phyloP scores from a whole-genome alignment of 2,329 filamentous ascomycete species.

The Xylaria multiplex region DNA sequence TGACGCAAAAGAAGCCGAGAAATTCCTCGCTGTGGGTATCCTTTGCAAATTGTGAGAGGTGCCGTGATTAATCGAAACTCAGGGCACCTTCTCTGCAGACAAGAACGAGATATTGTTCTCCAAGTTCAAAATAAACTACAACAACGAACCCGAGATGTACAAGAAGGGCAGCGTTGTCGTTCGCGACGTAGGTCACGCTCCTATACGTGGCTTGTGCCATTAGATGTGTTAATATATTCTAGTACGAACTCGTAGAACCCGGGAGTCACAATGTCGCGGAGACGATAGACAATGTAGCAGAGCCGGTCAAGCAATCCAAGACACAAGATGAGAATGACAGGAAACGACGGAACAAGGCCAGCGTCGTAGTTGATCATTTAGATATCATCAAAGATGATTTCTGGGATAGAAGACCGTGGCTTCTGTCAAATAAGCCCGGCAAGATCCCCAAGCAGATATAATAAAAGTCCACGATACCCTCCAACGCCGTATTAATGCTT shows the following conservation, averaged over 20 bases:
- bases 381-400: slow-evolving; percentile 97
- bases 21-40: slow-evolving; percentile 73
- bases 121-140: slow-evolving; percentile 93
- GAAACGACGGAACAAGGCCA: slow-evolving; percentile 83
- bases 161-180: slow-evolving; percentile 94
- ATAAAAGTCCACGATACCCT: slow-evolving; percentile 31
- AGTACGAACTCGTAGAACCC: slow-evolving; percentile 78
- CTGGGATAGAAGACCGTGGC: slow-evolving; percentile 88
- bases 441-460: slow-evolving; percentile 70
- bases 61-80: slow-evolving; percentile 37
- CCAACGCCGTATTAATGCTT: slow-evolving; percentile 37
- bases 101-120: slow-evolving; percentile 97
- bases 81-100: slow-evolving; percentile 85
- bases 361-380: slow-evolving; percentile 82
- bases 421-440: slow-evolving; percentile 78
- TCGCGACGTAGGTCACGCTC: slow-evolving; percentile 69
- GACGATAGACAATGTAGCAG: slow-evolving; percentile 60
- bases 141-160: slow-evolving; percentile 91
- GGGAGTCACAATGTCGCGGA: slow-evolving; percentile 57
- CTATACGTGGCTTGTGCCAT: not conserved
- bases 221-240: slow-evolving; percentile 42
- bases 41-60: not conserved
- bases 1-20: slow-evolving; percentile 81
- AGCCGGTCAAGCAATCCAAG: slow-evolving; percentile 71
- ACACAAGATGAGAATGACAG: slow-evolving; percentile 85